Base-by-base conservation (phyloP, 2,329 filamentous ascomycete species). In the Penicillium sp. region DNA sequence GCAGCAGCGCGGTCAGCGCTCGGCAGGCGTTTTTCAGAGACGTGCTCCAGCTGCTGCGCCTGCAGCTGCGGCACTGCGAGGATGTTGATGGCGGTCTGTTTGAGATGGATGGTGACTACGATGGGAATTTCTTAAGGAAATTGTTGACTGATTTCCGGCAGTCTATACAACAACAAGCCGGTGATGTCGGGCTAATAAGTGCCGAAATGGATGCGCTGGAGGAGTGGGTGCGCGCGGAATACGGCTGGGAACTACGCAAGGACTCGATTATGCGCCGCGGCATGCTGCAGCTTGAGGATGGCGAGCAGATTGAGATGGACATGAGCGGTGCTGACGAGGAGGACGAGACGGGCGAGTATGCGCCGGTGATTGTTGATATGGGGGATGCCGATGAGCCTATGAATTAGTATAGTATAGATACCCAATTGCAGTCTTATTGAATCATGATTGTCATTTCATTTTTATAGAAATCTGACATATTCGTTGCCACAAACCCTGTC, bases 281-380 rank as follows among this genome's bases (percentile, higher is more conserved):
- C 0, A 79, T 85, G 71, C 62, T 87, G 30, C 78, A 83, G 60
- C 65, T 87, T 54, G 84, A 86, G 65, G 84, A 87, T 64, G 84
- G 84, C 16, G 84, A 87, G 67, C 73, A 77, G 60, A 79, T 87
- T 3, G 82, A 84, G 61, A 75, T 87, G 74, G 82, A 84, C 20
- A 71, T 82, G 60, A 72, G 74, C 20, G 77, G 74, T 14, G 71
- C 73, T 40, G 83, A 85, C 46, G 81, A 83, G 63, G 83, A 86
- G 20, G 83, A 87, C 51, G 84, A 87, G 68, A 79, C 77, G 12
- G 84, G 84, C 11, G 84, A 87, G 62, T 87, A 84, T 75, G 84
- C 84, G 28, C 84, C 84, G 20, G 73, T 80, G 38, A 69, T 87
- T 30, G 83, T 87, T 20, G 81, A 86, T 59, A 55, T 74, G 46